Percentiles rank a stretch among this genome's conserved stretches.
Evolutionary conservation across 768 basidiomycete genomes (phyloP).

Genomic region (Paxillus rubicundulus): DNA sequence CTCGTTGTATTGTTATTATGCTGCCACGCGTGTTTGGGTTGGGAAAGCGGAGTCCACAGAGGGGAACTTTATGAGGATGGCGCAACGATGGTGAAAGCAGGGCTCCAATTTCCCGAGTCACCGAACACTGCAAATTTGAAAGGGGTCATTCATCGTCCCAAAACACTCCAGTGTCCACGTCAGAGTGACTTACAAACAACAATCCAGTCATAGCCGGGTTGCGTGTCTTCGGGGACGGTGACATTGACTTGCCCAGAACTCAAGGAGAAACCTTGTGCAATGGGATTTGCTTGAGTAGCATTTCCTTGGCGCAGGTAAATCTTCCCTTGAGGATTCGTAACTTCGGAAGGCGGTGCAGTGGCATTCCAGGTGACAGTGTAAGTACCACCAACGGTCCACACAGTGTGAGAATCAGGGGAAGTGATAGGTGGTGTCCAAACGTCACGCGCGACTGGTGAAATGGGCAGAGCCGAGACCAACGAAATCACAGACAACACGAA

Average conservation of each 20-base stretch:
- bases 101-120: constrained; percentile 52
- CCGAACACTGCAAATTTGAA: constrained; percentile 41
- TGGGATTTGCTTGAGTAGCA: constrained; percentile 30
- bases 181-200: constrained; percentile 40
- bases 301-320: constrained; percentile 41
- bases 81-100: constrained; percentile 40
- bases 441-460: constrained; percentile 33
- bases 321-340: constrained; percentile 45
- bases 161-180: neutral
- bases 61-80: constrained; percentile 13
- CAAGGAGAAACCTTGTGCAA: constrained; percentile 41
- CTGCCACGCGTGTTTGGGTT: neutral
- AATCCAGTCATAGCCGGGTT: constrained; percentile 39
- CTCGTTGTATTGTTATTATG: constrained; percentile 8
- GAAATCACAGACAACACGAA: constrained; percentile 21
- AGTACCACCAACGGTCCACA: constrained; percentile 41
- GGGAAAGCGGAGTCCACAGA: neutral
- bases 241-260: constrained; percentile 35
- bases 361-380: constrained; percentile 49
- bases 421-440: constrained; percentile 47
- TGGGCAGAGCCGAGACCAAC: constrained; percentile 32
- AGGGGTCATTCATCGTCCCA: constrained; percentile 1
- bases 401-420: constrained; percentile 33
- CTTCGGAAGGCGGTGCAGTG: constrained; percentile 39
- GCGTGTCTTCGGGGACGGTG: constrained; percentile 37